These are phyloP conservation scores for Cryptosporidium felis DNA, from an alignment of 169 alveolate genomes.

Conservation along the genomic window DNA sequence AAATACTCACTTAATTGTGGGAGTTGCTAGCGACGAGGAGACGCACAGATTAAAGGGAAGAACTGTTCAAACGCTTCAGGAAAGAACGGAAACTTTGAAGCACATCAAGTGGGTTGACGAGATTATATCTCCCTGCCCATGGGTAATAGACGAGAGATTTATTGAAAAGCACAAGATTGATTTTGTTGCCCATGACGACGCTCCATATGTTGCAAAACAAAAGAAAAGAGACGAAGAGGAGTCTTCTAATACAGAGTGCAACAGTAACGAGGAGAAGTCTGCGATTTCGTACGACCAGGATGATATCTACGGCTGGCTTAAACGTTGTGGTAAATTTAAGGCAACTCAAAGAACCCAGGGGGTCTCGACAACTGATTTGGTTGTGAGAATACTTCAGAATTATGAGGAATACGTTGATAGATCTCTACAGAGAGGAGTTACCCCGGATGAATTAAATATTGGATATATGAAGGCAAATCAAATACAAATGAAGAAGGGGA, in stretches of 20 bases:
- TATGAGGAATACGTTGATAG: conserved; percentile 94
- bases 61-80: conserved; percentile 91
- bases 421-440: conserved; percentile 92
- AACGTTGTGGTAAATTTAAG: conserved; percentile 86
- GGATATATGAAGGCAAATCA: conserved; percentile 89
- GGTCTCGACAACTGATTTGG: conserved; percentile 95
- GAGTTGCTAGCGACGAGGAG: conserved; percentile 96
- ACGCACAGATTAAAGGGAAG: conserved; percentile 92
- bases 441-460: conserved; percentile 91
- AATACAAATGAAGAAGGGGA: conserved; percentile 86
- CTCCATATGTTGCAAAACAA: conserved; percentile 88
- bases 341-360: conserved; percentile 95
- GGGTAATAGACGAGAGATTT: conserved; percentile 91
- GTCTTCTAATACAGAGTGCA: not conserved
- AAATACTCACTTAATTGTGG: conserved; percentile 91
- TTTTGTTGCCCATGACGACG: conserved; percentile 94
- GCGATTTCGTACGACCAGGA: conserved; percentile 76
- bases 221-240: conserved; percentile 73
- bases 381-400: conserved; percentile 92
- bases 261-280: conserved; percentile 72
- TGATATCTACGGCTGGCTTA: conserved; percentile 91
- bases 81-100: conserved; percentile 91
- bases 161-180: conserved; percentile 89
- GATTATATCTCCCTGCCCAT: conserved; percentile 96
- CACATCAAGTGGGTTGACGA: conserved; percentile 98